phyloP scores from a whole-genome alignment of 2,329 filamentous ascomycete species.

The Gremmenia infestans region DNA sequence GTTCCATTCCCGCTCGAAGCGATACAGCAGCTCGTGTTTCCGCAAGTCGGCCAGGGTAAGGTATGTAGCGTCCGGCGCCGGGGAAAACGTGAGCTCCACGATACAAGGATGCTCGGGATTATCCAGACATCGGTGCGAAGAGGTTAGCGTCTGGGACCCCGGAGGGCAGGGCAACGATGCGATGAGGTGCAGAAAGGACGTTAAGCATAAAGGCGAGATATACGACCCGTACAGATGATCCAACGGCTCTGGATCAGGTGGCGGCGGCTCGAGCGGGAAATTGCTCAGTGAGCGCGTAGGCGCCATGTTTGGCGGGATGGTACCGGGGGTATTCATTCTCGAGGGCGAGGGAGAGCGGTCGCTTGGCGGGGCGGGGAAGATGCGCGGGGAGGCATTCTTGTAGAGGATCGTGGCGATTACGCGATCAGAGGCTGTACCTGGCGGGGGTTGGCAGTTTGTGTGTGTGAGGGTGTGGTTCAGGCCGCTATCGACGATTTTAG shows the following conservation, averaged over 20 bases:
- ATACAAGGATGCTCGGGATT: conserved; percentile 54
- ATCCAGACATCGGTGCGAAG: conserved; percentile 62
- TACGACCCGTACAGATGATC: conserved; percentile 63
- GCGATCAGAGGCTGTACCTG: conserved; percentile 44
- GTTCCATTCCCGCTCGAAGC: conserved; percentile 85
- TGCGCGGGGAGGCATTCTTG: conserved; percentile 39
- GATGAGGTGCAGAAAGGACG: conserved; percentile 62
- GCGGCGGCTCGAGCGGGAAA: conserved; percentile 54
- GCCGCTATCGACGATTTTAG: conserved; percentile 57
- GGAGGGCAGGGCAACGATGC: conserved; percentile 53
- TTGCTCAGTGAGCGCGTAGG: conserved; percentile 53
- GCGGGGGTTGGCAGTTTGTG: conserved; percentile 53
- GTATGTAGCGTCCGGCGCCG: conserved; percentile 57
- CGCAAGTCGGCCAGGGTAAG: conserved; percentile 64
- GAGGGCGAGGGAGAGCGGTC: conserved; percentile 30
- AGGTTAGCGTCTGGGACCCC: conserved; percentile 48
- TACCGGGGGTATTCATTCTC: conserved; percentile 5
- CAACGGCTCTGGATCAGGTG: conserved; percentile 51
- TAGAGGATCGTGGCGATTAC: conserved; percentile 62
- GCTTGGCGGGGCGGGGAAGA: conserved; percentile 34
- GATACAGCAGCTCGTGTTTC: conserved; percentile 75
- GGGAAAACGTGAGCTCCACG: conserved; percentile 61
- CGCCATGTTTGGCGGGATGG: conserved; percentile 40
- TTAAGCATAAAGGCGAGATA: conserved; percentile 60
- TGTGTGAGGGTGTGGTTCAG: conserved; percentile 59